Base-by-base conservation (phyloP, 176 grass and related monocot species). In the Paspalum vaginatum region DNA sequence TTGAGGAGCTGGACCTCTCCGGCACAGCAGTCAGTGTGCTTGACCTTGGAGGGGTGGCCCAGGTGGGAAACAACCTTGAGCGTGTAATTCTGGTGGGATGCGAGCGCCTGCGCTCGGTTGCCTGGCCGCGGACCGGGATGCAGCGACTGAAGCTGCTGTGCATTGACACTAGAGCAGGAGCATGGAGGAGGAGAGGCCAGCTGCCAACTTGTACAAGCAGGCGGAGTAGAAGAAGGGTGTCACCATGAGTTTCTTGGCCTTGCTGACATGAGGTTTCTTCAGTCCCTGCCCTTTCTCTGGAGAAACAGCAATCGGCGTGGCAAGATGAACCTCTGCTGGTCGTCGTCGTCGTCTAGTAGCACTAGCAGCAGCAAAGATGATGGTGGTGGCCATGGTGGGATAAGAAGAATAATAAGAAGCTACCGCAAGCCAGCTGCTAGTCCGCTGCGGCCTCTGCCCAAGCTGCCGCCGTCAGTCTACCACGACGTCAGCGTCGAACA, bases 1-100 rank as follows among this genome's bases (percentile, higher is more conserved):
- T 82, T 63, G 41, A 26, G n/a, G 20, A 65, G 4, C n/a, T 82
- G n/a, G 69, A 82, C 47, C 32, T 74, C 9, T 82, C 69, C 0
- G 13, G 6, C 14, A 74, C 80, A 6, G 12, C 13, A 13, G 0
- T 82, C 3, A 53, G 64, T 40, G 27, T 4, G 0, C 46, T 82
- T 63, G 80, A 82, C 68, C 57, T 82, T 2, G 2, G 0, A 51
- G 1, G 51, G 27, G 3, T 9, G 4, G 24, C 11, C 1, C 0
- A 16, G 0, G 56, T 11, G 27, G 0, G 0, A 8, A 11, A 57
- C 2, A 11, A 57, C 2, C 26, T 82, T 16, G 7, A 5, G 3
- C 4, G 10, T 50, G 1, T 6, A n/a, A n/a, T n/a, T n/a, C n/a
- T 81, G 0, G 2, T 72, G 17, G 26, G 79, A 37, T 81, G 79